A percentile compares a stretch with the other conserved stretches of the same genome.
These are phyloP conservation scores for Psidium friedrichsthalianum DNA, from an alignment of 345 rosid genomes.

Conservation along the genomic window DNA sequence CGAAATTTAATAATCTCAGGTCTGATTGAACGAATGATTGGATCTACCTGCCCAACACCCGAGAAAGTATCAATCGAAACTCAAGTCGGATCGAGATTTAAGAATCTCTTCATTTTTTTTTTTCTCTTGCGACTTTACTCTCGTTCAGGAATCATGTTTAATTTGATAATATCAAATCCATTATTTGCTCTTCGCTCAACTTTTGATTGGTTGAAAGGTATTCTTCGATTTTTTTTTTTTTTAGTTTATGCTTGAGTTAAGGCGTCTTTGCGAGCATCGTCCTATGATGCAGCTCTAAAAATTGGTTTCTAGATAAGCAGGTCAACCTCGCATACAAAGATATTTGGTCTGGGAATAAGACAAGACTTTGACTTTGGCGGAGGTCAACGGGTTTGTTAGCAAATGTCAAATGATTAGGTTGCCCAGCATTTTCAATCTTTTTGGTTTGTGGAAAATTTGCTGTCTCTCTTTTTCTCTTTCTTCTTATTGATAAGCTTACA, in stretches of 20 bases:
- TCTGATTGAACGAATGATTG: not conserved
- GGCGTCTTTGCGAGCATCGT: not conserved
- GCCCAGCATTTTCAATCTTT: not conserved
- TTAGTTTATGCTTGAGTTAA: not conserved
- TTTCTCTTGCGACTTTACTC: not conserved
- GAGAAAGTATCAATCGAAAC: not conserved
- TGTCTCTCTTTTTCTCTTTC: not conserved
- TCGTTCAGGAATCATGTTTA: not conserved
- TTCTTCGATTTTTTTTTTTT: not conserved
- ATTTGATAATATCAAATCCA: not conserved
- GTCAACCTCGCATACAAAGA: not conserved
- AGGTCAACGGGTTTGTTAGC: not conserved
- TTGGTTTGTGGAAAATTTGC: not conserved
- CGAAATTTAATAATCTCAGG: rapidly evolving
- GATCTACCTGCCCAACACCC: rapidly evolving
- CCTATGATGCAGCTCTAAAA: not conserved
- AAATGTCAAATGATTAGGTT: not conserved
- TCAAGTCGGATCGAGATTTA: not conserved
- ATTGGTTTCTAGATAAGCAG: not conserved
- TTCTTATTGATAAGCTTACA: not conserved
- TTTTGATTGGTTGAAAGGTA: not conserved
- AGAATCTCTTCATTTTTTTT: not conserved
- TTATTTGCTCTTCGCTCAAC: not conserved
- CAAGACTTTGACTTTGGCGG: not conserved
- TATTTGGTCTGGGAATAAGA: not conserved